Percentiles rank a stretch among this genome's conserved stretches.
These are phyloP conservation scores for Chlorella ohadii DNA, from an alignment of 139 green algal species.

Conservation along the genomic window DNA sequence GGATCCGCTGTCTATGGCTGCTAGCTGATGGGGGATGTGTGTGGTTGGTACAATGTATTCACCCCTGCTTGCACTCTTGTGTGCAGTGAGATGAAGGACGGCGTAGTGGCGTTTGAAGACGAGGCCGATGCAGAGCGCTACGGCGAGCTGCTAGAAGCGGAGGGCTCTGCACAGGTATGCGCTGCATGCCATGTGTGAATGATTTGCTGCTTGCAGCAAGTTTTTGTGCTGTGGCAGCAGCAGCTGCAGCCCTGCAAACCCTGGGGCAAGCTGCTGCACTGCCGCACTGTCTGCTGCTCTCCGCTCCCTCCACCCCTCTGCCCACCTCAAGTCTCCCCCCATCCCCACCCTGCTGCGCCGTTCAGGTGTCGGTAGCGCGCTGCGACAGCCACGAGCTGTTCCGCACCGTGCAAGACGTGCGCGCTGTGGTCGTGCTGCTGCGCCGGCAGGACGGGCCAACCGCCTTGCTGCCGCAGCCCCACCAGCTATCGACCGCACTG, in stretches of 20 bases:
- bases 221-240: no score
- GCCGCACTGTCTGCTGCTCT: no score
- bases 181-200: neutral
- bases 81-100: constrained; percentile 58
- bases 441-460: constrained; percentile 7
- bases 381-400: constrained; percentile 71
- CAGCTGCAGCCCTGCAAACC: no score
- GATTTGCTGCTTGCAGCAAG: no score
- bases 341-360: neutral
- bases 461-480: constrained; percentile 49
- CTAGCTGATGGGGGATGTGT: no score
- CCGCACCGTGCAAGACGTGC: constrained; percentile 55
- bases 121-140: constrained; percentile 62
- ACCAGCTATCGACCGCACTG: constrained; percentile 66
- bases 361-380: constrained; percentile 62
- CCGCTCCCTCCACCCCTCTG: no score
- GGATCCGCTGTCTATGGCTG: no score
- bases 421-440: constrained; percentile 69
- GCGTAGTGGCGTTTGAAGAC: constrained; percentile 70
- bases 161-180: constrained; percentile 21
- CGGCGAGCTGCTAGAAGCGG: constrained; percentile 61
- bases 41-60: no score
- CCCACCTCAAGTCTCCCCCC: neutral
- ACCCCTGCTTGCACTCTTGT: no score
- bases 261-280: no score